A percentile compares a stretch with the other conserved stretches of the same genome.
phyloP scores from a whole-genome alignment of 306 rosid genomes.

The Acacia melanoxylon region DNA sequence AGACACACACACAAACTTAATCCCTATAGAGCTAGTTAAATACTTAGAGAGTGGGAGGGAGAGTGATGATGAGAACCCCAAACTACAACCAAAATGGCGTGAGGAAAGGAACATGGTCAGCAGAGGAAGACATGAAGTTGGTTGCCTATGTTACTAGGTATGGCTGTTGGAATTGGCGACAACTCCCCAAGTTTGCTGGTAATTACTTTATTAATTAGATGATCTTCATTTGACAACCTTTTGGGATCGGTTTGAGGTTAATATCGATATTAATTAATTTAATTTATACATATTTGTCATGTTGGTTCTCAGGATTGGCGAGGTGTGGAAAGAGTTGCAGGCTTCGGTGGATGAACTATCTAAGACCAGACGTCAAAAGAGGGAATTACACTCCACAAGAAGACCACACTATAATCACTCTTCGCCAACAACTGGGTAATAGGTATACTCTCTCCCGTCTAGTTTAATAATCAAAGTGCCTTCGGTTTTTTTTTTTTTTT shows the following conservation, averaged over 20 bases:
- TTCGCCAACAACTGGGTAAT: neutral
- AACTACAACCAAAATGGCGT: neutral
- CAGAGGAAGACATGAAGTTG: neutral
- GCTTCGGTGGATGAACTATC: neutral
- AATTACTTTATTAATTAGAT: neutral
- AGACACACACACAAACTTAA: neutral
- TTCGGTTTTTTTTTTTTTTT: no score
- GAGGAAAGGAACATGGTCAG: neutral
- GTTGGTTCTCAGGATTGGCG: neutral
- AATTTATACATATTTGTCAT: neutral
- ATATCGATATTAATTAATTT: neutral
- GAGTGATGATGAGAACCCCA: neutral
- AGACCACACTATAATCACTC: neutral
- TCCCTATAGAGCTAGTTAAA: neutral
- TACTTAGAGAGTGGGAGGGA: neutral
- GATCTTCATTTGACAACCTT: neutral
- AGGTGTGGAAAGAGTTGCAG: slow-evolving; percentile 9
- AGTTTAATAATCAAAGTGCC: no score
- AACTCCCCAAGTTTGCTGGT: neutral
- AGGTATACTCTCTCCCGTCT: neutral
- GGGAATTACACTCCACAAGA: neutral
- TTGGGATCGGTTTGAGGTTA: neutral
- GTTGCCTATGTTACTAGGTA: neutral
- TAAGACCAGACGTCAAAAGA: neutral
- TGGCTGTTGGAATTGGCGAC: slow-evolving; percentile 6